phyloP scores from a whole-genome alignment of 495 filamentous ascomycete species.

The Talaromyces thailandensis region DNA sequence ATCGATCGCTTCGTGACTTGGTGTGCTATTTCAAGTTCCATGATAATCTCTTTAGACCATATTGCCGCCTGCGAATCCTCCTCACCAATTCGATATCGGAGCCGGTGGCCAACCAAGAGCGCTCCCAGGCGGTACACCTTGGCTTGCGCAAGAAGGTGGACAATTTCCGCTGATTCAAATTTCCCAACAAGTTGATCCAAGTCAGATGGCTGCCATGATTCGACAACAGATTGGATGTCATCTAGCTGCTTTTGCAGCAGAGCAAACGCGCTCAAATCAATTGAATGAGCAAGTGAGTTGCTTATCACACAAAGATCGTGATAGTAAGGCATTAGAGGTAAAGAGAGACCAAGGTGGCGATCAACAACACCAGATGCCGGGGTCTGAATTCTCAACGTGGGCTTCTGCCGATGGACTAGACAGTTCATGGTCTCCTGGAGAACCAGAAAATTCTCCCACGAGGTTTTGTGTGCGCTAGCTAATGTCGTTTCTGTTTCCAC shows the following conservation, averaged over 20 bases:
- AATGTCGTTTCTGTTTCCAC: background rate
- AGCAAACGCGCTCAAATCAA: background rate
- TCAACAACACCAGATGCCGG: constrained; percentile 13
- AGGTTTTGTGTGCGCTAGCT: background rate
- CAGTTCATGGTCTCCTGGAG: constrained; percentile 3
- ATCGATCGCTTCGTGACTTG: background rate
- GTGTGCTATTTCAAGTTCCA: background rate
- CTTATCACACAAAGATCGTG: constrained; percentile 26
- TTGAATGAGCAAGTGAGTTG: constrained; percentile 9
- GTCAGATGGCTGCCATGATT: constrained; percentile 15
- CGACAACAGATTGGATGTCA: constrained; percentile 15
- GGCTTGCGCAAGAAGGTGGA: constrained; percentile 23
- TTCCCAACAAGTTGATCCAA: constrained; percentile 8
- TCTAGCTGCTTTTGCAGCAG: constrained; percentile 12
- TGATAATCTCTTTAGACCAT: constrained; percentile 3
- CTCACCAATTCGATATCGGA: constrained; percentile 19
- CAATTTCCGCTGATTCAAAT: constrained; percentile 15
- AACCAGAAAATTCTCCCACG: background rate
- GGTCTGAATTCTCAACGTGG: background rate
- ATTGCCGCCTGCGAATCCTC: background rate
- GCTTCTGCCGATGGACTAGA: background rate
- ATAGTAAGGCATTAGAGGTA: constrained; percentile 19
- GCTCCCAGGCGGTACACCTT: constrained; percentile 21
- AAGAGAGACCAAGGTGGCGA: constrained; percentile 22
- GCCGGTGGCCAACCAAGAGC: constrained; percentile 23